These are phyloP conservation scores for Syzygium jambos DNA, from an alignment of 345 rosid genomes.

Conservation along the genomic window DNA sequence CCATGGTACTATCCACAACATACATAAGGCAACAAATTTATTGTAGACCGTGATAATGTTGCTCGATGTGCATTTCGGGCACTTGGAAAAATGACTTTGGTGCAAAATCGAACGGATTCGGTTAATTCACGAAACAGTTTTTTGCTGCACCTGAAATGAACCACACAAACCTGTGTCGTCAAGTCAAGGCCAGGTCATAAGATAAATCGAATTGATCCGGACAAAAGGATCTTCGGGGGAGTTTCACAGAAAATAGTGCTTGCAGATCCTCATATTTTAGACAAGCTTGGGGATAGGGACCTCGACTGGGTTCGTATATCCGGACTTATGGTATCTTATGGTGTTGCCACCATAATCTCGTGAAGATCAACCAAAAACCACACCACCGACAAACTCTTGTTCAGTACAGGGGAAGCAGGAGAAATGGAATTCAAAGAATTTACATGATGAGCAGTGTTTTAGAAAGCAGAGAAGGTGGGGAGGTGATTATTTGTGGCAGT, in stretches of 20 bases:
- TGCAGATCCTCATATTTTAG: not conserved
- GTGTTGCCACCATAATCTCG: not conserved
- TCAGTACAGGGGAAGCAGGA: not conserved
- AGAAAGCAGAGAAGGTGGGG: too few relatives aligned
- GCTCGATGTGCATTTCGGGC: slow-evolving; percentile 23
- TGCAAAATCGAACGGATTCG: slow-evolving; percentile 25
- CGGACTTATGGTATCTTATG: not conserved
- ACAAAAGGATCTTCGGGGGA: too few relatives aligned
- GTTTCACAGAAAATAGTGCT: too few relatives aligned
- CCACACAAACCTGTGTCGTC: too few relatives aligned
- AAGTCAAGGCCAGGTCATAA: too few relatives aligned
- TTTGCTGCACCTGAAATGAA: too few relatives aligned
- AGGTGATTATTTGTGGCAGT: too few relatives aligned
- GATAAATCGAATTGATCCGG: too few relatives aligned
- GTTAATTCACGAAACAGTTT: slow-evolving; percentile 21
- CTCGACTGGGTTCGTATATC: not conserved
- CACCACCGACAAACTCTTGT: too few relatives aligned
- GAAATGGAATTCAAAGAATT: too few relatives aligned
- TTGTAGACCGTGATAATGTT: slow-evolving; percentile 11
- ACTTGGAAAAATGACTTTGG: slow-evolving; percentile 33
- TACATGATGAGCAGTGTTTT: not conserved
- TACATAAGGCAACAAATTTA: not conserved
- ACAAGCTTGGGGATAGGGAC: not conserved
- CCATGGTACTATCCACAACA: not conserved
- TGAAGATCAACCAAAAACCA: not conserved